Evolutionary conservation across 768 basidiomycete genomes (phyloP).

Genomic region (Tulasnella sp.): DNA sequence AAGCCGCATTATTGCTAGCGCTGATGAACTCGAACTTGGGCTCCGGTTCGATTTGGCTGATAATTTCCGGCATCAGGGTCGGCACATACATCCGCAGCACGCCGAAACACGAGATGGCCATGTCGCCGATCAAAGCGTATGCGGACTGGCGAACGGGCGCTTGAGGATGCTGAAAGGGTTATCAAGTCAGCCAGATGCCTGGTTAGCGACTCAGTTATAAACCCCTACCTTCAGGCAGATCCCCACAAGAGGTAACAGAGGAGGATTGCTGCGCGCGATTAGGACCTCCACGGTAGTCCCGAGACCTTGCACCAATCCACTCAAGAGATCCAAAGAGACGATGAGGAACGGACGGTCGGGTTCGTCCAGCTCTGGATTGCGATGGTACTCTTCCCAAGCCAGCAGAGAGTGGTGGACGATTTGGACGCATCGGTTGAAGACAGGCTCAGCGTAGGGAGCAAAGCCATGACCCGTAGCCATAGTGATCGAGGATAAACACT

Average conservation of each 20-base stretch:
- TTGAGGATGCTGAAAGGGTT: conserved; percentile 65
- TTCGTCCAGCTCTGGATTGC: conserved; percentile 86
- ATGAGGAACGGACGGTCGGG: conserved; percentile 97
- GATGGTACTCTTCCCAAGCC: conserved; percentile 81
- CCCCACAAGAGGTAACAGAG: conserved; percentile 73
- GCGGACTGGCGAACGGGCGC: conserved; percentile 94
- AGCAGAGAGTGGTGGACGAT: conserved; percentile 80
- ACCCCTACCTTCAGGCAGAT: conserved; percentile 71
- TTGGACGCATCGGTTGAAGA: conserved; percentile 85
- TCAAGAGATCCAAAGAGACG: conserved; percentile 93
- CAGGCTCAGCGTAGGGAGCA: conserved; percentile 79
- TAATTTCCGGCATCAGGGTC: conserved; percentile 84
- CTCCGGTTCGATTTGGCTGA: conserved; percentile 84
- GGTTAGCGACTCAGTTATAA: neutral
- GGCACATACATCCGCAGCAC: conserved; percentile 82
- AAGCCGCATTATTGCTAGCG: conserved; percentile 98
- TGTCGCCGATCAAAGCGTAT: conserved; percentile 96
- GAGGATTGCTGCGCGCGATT: conserved; percentile 67
- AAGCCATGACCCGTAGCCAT: conserved; percentile 93
- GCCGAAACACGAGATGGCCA: conserved; percentile 93
- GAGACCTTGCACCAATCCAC: conserved; percentile 92
- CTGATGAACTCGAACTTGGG: conserved; percentile 92
- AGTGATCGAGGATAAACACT: conserved; percentile 97
- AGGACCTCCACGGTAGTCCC: conserved; percentile 71
- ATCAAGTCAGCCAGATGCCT: neutral